Evolutionary conservation across 2,329 filamentous ascomycete species (phyloP), one percentile per base, ranked within the genome.

Genomic region (Albifimbria verrucaria): DNA sequence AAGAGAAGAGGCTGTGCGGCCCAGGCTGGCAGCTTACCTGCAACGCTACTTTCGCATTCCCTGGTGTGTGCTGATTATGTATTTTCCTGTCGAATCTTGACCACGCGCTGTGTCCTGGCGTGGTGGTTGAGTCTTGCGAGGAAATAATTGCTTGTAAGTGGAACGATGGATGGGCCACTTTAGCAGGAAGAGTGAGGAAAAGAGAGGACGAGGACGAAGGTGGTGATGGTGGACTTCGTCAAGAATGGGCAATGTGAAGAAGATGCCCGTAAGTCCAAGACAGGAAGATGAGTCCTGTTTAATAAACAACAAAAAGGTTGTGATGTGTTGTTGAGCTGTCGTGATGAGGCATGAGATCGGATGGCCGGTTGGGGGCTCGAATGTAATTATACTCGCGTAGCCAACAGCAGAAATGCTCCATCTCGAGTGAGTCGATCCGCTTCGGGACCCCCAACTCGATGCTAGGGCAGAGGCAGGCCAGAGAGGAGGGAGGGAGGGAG

Each of bases 311-410:
- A 44, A 20, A 44, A 36, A n/a, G n/a, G 9, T 10, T 36, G 9
- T 44, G 18, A 11, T 44, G 42, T 21, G 18, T 23, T 44, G 42
- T 4, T 20, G 42, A 23, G 18, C 10, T 21, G 25, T 48, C 46
- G 24, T 48, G 46, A 48, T 36, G 24, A 39, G 46, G 25, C 25
- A 21, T 32, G 25, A 48, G 46, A 48, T 48, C 46, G 46, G 46
- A 48, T 48, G 46, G 25, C 36, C 23, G 36, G 46, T 47, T 47
- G 26, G 46, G 46, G 46, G 26, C 26, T 48, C 25, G n/a, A 48
- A 32, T 48, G 46, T 48, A 48, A 26, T 28, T 48, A 48, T 48
- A 48, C n/a, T n/a, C n/a, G n/a, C n/a, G n/a, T n/a, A 26, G 17
- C 26, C 24, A 39, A 18, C 26, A 48, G 11, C 25, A 32, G 23